Conservation (phyloP, 208 protist genomes). For the Phytomonas sp. region DNA sequence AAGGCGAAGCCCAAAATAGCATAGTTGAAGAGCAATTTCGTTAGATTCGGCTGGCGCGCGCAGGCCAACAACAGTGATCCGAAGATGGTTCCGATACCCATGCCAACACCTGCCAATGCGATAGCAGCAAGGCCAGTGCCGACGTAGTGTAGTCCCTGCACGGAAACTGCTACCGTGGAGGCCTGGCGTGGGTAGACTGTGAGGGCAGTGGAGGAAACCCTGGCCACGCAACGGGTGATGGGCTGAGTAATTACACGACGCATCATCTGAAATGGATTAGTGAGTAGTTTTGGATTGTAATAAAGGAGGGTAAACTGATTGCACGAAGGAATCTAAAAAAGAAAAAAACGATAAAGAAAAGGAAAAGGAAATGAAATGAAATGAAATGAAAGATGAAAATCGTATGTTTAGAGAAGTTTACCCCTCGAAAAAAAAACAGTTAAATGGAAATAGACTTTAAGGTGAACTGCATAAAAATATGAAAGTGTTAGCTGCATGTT, state of each 20-base stretch:
- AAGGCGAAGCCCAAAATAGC: conserved; percentile 89
- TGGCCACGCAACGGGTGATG: conserved; percentile 28
- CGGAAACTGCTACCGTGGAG: conserved; percentile 82
- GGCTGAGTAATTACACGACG: conserved; percentile 66
- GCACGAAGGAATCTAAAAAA: background rate
- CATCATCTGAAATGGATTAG: conserved; percentile 53
- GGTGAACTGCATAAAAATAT: background rate
- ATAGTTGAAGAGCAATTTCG: conserved; percentile 91
- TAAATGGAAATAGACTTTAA: background rate
- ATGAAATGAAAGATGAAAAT: background rate
- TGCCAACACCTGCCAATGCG: conserved; percentile 83
- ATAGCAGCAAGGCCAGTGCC: conserved; percentile 86
- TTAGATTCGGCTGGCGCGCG: conserved; percentile 85
- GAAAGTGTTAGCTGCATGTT: too few relatives aligned
- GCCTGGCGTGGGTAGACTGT: conserved; percentile 42
- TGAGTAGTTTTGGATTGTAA: background rate
- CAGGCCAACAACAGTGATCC: conserved; percentile 77
- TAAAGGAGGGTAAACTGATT: conserved; percentile 1
- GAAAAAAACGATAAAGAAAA: background rate
- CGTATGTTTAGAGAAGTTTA: background rate
- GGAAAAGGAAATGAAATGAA: background rate
- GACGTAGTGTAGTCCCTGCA: conserved; percentile 89
- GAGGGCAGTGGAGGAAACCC: conserved; percentile 27
- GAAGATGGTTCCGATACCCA: conserved; percentile 90
- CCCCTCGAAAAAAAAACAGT: background rate